phyloP scores from a whole-genome alignment of 1,284 basidiomycete species.

The Dichomitus squalens region DNA sequence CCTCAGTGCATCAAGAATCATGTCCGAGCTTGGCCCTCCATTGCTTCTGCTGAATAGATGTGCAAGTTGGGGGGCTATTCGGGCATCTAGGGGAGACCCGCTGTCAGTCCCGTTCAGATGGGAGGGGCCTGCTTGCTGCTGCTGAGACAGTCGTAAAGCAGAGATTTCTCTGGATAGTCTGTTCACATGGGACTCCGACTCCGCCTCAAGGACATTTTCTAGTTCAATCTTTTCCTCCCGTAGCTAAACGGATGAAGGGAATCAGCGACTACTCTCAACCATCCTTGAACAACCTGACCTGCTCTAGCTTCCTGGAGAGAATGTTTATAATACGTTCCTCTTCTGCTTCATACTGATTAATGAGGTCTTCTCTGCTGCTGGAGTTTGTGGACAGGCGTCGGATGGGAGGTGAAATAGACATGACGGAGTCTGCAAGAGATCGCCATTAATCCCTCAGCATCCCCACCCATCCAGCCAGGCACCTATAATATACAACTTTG shows the following conservation, averaged over 20 bases:
- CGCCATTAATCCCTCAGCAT: slow-evolving; percentile 1
- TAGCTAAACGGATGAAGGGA: slow-evolving; percentile 45
- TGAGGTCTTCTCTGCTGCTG: slow-evolving; percentile 66
- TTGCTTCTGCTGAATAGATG: slow-evolving; percentile 34
- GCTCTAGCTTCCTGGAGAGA: slow-evolving; percentile 75
- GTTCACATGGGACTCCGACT: slow-evolving; percentile 79
- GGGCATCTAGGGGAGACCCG: slow-evolving; percentile 32
- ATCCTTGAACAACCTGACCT: slow-evolving; percentile 47
- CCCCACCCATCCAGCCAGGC: neutral
- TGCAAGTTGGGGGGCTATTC: slow-evolving; percentile 15
- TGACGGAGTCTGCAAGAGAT: slow-evolving; percentile 27
- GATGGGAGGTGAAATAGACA: slow-evolving; percentile 66
- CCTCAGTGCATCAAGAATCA: slow-evolving; percentile 72
- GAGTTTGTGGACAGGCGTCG: slow-evolving; percentile 56
- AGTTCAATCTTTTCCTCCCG: slow-evolving; percentile 82
- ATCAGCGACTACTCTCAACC: neutral
- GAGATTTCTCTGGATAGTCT: slow-evolving; percentile 69
- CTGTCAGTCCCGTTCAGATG: slow-evolving; percentile 37
- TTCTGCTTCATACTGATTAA: slow-evolving; percentile 85
- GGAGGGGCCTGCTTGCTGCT: slow-evolving; percentile 20
- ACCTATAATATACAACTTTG: neutral
- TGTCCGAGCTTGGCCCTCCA: slow-evolving; percentile 55
- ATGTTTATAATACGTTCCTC: slow-evolving; percentile 85
- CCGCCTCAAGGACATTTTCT: slow-evolving; percentile 78
- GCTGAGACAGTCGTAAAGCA: slow-evolving; percentile 60